Evolutionary conservation across 2,329 filamentous ascomycete genomes (phyloP), one percentile per base, ranked within the genome.

Genomic region (Arthrobotrys sphaeroides): DNA sequence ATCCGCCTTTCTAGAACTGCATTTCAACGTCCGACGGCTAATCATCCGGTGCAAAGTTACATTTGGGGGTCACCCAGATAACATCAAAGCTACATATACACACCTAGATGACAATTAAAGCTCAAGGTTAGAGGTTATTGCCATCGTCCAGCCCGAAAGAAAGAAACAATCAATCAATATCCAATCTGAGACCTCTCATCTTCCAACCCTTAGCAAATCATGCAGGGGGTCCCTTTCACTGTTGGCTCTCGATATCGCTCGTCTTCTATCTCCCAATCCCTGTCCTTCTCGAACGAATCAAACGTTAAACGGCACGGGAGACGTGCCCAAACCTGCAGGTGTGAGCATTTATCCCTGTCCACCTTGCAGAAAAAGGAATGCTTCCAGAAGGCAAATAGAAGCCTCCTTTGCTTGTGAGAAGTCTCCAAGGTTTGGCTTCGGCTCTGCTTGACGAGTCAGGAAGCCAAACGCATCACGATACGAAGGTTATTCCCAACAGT

Each of bases 311-410:
- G 57, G 55, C 72, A 75, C 72, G 72, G 72, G 57, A 75, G 57
- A 75, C 65, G 45, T 53, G 33, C 64, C 72, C 47, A 69, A 75
- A 69, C 47, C 64, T 67, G 72, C 72, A 75, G 64, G 72, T 75
- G 72, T 57, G 55, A 75, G 45, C n/a, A 53, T 9, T 33, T 49
- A 70, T 43, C 66, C 66, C 43, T 55, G 66, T 36, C 13, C 3
- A 20, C 22, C 22, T 12, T 62, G 43, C 69, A 62, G 64, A 69
- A 75, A 69, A 65, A 61, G 72, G 72, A 68, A 75, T 75, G 72
- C 72, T 75, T 75, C 72, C 72, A 75, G 72, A 75, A 75, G 72
- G 64, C 72, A 69, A 69, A 69, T 65, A 16, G 72, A 68, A 75
- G 55, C 47, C 64, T 57, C 49, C 49, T 62, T 38, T 45, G 64